Percentiles rank a stretch among this genome's conserved stretches.
These are phyloP conservation scores for Venturia oleaginea DNA, from an alignment of 2,329 filamentous ascomycete species.

Conservation along the genomic window DNA sequence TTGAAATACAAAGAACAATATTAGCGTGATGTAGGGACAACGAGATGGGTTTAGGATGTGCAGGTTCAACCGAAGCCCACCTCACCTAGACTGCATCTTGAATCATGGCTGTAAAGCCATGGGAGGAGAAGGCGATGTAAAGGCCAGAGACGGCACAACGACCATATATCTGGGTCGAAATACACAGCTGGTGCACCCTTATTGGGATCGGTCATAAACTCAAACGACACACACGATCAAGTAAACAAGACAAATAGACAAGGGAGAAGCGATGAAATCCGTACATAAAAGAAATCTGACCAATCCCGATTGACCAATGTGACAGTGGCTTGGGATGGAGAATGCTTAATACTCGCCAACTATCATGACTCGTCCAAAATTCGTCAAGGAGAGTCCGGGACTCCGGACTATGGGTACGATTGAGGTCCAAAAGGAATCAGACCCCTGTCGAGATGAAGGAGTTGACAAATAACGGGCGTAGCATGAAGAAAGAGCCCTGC, in stretches of 20 bases:
- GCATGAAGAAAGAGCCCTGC: slow-evolving; percentile 1
- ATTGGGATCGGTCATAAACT: background rate
- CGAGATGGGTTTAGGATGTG: background rate
- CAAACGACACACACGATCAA: background rate
- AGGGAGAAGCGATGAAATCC: too few relatives aligned
- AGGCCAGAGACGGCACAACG: background rate
- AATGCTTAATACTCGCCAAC: background rate
- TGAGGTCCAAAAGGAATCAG: background rate
- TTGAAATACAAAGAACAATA: background rate
- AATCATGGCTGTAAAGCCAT: background rate
- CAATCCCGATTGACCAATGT: background rate
- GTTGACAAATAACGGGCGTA: slow-evolving; percentile 3
- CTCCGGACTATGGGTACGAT: background rate
- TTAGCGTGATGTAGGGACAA: background rate
- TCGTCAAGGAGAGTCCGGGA: background rate
- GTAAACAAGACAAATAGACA: background rate
- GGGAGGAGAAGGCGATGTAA: background rate
- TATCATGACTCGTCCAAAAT: background rate
- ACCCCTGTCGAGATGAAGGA: background rate
- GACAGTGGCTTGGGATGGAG: background rate
- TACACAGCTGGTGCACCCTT: background rate
- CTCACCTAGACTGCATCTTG: background rate
- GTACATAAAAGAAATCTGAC: background rate
- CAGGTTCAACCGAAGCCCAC: background rate
- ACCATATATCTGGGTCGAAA: background rate